A percentile compares a stretch with the other conserved stretches of the same genome.
Conservation (phyloP, 441 rosid species). For the Populus hybrid region DNA sequence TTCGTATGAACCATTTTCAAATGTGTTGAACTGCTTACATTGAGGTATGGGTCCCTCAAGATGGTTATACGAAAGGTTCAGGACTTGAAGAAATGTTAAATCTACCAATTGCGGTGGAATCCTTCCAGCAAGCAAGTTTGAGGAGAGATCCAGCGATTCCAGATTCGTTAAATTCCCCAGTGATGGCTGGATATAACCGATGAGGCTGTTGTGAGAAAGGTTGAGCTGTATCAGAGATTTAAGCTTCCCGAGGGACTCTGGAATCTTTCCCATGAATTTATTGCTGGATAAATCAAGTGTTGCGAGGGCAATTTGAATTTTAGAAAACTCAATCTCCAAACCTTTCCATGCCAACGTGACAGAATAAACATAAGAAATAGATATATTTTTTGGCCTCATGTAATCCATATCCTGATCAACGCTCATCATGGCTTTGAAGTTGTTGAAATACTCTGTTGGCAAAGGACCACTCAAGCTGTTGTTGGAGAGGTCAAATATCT, state of each 20-base stretch:
- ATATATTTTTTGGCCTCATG: neutral
- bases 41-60: no score
- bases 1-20: no score
- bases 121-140: neutral
- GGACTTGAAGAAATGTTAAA: no score
- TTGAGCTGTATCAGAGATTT: neutral
- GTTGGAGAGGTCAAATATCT: no score
- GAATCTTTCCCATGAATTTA: neutral
- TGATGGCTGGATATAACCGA: neutral
- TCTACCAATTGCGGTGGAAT: no score
- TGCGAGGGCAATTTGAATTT: neutral
- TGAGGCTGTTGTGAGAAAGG: neutral
- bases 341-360: neutral
- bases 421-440: slow-evolving; percentile 9
- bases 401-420: neutral
- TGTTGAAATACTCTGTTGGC: no score
- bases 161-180: neutral
- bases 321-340: neutral
- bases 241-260: neutral
- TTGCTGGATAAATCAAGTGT: neutral
- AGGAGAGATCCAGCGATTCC: slow-evolving; percentile 2
- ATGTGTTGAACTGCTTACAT: no score
- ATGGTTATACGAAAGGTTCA: no score
- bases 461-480: no score
- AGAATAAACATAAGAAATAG: neutral